Conservation (phyloP, 2,329 filamentous ascomycete species). For the Cordyceps fumosorosea region DNA sequence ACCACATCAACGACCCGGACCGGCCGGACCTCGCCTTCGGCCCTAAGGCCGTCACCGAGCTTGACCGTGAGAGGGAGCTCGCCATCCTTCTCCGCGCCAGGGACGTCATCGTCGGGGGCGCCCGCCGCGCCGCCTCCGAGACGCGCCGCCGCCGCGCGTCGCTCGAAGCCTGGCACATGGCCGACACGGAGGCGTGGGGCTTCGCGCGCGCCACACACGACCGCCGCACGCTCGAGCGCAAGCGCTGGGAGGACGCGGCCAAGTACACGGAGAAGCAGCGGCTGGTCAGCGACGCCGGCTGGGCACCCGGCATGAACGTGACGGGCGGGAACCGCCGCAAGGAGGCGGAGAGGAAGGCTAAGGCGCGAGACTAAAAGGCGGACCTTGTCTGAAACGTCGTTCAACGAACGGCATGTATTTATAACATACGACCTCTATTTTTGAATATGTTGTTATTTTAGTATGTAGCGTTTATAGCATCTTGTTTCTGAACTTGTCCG, state of each 20-base stretch:
- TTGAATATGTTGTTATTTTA: not conserved
- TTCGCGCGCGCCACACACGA: conserved; percentile 65
- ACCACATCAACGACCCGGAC: conserved; percentile 16
- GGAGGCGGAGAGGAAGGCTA: conserved; percentile 27
- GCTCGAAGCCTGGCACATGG: conserved; percentile 61
- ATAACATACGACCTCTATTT: not conserved
- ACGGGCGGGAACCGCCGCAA: conserved; percentile 28
- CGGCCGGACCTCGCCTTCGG: conserved; percentile 37
- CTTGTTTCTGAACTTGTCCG: not conserved
- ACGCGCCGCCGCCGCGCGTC: conserved; percentile 41
- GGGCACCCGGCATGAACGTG: conserved; percentile 23
- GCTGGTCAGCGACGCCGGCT: conserved; percentile 9
- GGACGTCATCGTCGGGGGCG: conserved; percentile 42
- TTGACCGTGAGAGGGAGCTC: conserved; percentile 47
- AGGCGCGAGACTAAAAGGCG: not conserved
- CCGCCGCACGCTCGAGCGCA: conserved; percentile 54
- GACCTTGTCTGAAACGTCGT: not conserved
- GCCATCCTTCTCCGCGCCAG: conserved; percentile 42
- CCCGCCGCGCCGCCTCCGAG: conserved; percentile 34
- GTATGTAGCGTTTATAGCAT: not conserved
- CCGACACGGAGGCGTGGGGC: conserved; percentile 71
- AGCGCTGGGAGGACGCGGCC: conserved; percentile 64
- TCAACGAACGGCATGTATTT: not conserved
- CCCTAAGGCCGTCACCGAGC: conserved; percentile 41
- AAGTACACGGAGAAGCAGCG: conserved; percentile 38